These are phyloP conservation scores for Gentiana macrophylla DNA, from an alignment of 257 asterid genomes.

Conservation along the genomic window DNA sequence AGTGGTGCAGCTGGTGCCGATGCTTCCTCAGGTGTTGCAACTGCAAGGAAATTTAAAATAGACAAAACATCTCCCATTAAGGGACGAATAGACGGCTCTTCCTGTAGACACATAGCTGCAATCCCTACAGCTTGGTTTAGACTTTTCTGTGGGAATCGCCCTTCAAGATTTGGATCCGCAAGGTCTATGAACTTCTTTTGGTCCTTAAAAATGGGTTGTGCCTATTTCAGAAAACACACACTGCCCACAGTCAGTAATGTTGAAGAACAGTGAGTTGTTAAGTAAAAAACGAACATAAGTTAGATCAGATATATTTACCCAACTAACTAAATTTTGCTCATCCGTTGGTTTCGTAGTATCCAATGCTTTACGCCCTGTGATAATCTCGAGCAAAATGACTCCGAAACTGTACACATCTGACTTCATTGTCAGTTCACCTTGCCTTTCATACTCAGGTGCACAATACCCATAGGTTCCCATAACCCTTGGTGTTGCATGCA, in stretches of 20 bases:
- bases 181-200: slow-evolving; percentile 61
- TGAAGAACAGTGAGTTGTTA: background rate
- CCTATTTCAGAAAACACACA: slow-evolving; percentile 27
- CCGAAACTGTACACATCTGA: slow-evolving; percentile 87
- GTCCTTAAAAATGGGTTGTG: slow-evolving; percentile 52
- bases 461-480: slow-evolving; percentile 60
- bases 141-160: slow-evolving; percentile 38
- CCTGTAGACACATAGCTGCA: slow-evolving; percentile 86
- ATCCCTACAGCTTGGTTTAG: slow-evolving; percentile 82
- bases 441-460: slow-evolving; percentile 76
- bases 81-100: slow-evolving; percentile 80
- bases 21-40: slow-evolving; percentile 10
- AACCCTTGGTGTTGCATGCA: slow-evolving; percentile 41
- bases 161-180: slow-evolving; percentile 63
- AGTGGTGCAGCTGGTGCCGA: slow-evolving; percentile 10
- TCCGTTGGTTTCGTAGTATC: slow-evolving; percentile 41
- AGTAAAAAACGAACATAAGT: background rate
- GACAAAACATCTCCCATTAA: slow-evolving; percentile 57
- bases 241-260: background rate
- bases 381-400: slow-evolving; percentile 62
- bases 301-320: slow-evolving; percentile 40
- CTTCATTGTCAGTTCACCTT: slow-evolving; percentile 54
- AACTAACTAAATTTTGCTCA: slow-evolving; percentile 58
- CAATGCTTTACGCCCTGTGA: slow-evolving; percentile 70
- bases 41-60: slow-evolving; percentile 49